phyloP scores from a whole-genome alignment of 768 basidiomycete species.

The Lentinula boryana region DNA sequence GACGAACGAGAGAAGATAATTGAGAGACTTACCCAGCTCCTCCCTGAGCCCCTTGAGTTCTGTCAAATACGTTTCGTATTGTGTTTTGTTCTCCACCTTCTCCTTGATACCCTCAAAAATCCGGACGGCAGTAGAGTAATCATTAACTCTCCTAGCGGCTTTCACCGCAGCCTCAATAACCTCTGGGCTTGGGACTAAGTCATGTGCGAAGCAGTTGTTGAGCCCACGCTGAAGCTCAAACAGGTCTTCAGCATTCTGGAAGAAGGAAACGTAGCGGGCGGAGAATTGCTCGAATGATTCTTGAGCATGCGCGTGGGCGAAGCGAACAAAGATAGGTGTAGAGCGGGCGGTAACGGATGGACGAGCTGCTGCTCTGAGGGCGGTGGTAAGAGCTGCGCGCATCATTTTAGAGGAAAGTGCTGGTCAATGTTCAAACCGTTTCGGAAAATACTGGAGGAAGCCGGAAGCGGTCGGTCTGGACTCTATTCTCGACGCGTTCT shows the following conservation, averaged over 20 bases:
- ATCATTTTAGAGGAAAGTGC: conserved; percentile 29
- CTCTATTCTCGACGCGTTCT: background rate
- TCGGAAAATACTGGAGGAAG: background rate
- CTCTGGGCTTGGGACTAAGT: conserved; percentile 80
- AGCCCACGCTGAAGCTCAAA: conserved; percentile 99
- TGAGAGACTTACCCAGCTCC: conserved; percentile 71
- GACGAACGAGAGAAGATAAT: background rate
- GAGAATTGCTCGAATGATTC: conserved; percentile 95
- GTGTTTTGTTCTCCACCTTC: conserved; percentile 96
- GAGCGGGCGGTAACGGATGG: conserved; percentile 35
- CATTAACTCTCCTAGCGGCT: conserved; percentile 88
- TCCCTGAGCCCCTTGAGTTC: conserved; percentile 85
- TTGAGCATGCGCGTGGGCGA: conserved; percentile 61
- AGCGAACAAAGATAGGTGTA: conserved; percentile 39
- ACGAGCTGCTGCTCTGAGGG: conserved; percentile 55
- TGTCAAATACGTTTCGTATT: conserved; percentile 90
- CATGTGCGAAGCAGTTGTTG: conserved; percentile 99
- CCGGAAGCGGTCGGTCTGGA: background rate
- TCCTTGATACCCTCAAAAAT: conserved; percentile 94
- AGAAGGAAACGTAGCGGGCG: conserved; percentile 90
- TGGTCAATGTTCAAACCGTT: background rate
- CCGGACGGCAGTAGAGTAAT: conserved; percentile 95
- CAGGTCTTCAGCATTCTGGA: conserved; percentile 87
- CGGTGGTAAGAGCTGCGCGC: conserved; percentile 53
- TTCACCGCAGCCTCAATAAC: conserved; percentile 86